These are phyloP conservation scores for Globisporangium yorkense DNA, from an alignment of 352 stramenopile genomes.

Conservation along the genomic window DNA sequence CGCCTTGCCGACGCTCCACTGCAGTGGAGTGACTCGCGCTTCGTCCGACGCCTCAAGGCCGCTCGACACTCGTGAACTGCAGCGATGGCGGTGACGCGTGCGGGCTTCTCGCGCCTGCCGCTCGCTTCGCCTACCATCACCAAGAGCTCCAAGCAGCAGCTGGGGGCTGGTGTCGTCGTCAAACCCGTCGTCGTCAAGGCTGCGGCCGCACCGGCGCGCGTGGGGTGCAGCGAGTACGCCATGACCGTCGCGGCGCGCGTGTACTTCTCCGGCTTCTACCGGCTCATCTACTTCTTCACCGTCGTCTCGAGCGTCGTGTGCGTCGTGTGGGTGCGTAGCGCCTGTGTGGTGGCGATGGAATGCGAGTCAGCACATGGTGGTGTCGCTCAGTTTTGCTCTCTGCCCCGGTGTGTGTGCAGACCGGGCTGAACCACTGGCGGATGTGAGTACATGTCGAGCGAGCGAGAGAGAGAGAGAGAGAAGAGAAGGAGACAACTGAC, in stretches of 20 bases:
- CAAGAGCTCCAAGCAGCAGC: background rate
- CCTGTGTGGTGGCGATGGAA: background rate
- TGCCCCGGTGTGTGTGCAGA: conserved; percentile 26
- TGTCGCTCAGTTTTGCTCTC: conserved; percentile 1
- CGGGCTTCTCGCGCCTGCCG: conserved; percentile 27
- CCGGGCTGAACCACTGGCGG: conserved; percentile 64
- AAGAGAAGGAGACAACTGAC: background rate
- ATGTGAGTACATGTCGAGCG: conserved; percentile 32
- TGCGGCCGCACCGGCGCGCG: conserved; percentile 11
- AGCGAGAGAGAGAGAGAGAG: background rate
- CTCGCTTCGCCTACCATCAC: conserved; percentile 1
- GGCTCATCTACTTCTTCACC: conserved; percentile 77
- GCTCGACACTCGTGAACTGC: too few species aligned
- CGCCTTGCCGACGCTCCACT: too few species aligned
- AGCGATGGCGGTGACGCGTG: conserved; percentile 3
- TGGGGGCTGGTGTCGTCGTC: background rate
- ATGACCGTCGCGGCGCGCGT: conserved; percentile 73
- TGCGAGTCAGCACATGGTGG: background rate
- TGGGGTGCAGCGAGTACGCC: conserved; percentile 62
- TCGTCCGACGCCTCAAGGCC: too few species aligned
- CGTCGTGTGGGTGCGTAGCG: conserved; percentile 54
- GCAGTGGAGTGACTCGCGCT: too few species aligned
- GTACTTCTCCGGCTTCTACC: conserved; percentile 80
- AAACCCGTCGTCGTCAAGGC: background rate
- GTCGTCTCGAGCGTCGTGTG: conserved; percentile 65